phyloP scores from a whole-genome alignment of 768 basidiomycete species.

The Kondoa subrosea region DNA sequence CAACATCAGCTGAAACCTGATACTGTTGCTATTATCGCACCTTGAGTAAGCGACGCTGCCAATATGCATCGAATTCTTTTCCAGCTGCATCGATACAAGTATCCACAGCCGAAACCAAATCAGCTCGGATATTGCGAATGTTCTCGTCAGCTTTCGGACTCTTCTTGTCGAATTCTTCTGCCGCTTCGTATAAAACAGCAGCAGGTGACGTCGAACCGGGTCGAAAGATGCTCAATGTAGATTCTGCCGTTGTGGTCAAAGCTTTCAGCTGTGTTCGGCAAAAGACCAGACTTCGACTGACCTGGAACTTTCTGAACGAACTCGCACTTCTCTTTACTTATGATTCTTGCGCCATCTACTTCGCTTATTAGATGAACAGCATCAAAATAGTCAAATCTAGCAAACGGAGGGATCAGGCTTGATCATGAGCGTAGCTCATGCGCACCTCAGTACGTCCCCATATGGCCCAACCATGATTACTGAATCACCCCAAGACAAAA shows the following conservation, averaged over 20 bases:
- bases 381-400: constrained; percentile 63
- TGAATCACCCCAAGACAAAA: constrained; percentile 61
- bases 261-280: not conserved
- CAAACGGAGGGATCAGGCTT: not conserved
- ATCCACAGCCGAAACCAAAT: constrained; percentile 69
- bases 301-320: constrained; percentile 87
- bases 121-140: constrained; percentile 70
- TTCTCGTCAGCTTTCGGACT: constrained; percentile 77
- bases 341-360: constrained; percentile 70
- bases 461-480: constrained; percentile 80
- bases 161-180: constrained; percentile 64
- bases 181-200: constrained; percentile 81
- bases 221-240: constrained; percentile 64
- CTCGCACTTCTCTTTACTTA: constrained; percentile 63
- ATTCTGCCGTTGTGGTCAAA: constrained; percentile 37
- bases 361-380: constrained; percentile 66
- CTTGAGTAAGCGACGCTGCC: constrained; percentile 72
- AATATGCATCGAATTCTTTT: constrained; percentile 72
- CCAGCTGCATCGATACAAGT: constrained; percentile 88
- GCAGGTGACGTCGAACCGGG: constrained; percentile 85
- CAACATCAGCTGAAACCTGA: not conserved
- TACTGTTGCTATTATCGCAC: constrained; percentile 35
- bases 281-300: constrained; percentile 32
- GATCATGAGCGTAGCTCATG: not conserved
- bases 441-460: constrained; percentile 69